phyloP scores from a whole-genome alignment of 805 yeast genomes.

The Peterozyma toletana region DNA sequence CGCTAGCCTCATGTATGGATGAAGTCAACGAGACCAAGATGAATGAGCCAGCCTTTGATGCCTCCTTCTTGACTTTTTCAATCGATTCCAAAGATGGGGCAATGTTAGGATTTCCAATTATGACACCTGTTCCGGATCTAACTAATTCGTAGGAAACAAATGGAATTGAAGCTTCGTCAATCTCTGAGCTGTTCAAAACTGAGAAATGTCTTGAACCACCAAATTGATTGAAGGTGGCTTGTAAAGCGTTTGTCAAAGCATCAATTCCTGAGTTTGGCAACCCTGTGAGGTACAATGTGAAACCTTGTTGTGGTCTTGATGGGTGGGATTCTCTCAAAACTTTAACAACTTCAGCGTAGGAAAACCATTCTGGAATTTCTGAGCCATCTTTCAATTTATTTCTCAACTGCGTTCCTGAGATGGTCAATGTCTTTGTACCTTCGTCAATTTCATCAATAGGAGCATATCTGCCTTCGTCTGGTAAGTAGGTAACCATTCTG shows the following conservation, averaged over 20 bases:
- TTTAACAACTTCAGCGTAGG: conserved; percentile 92
- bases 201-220: conserved; percentile 79
- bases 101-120: conserved; percentile 44
- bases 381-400: conserved; percentile 79
- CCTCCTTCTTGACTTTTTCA: conserved; percentile 30
- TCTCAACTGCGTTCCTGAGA: conserved; percentile 92
- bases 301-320: conserved; percentile 86
- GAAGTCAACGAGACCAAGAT: conserved; percentile 45
- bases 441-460: conserved; percentile 88
- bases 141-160: conserved; percentile 70
- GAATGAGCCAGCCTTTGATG: conserved; percentile 44
- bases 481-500: conserved; percentile 93
- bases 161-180: conserved; percentile 35
- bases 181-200: conserved; percentile 31
- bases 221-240: conserved; percentile 85
- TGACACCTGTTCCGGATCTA: conserved; percentile 89
- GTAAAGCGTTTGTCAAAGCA: conserved; percentile 74
- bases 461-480: conserved; percentile 91
- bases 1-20: conserved; percentile 35
- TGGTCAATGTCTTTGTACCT: conserved; percentile 76
- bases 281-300: conserved; percentile 64
- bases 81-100: conserved; percentile 39
- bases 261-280: conserved; percentile 51
- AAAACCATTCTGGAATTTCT: conserved; percentile 93
- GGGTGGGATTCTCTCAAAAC: conserved; percentile 90